Base-by-base conservation (phyloP, 805 yeast genomes). In the Candida gorgasii region DNA sequence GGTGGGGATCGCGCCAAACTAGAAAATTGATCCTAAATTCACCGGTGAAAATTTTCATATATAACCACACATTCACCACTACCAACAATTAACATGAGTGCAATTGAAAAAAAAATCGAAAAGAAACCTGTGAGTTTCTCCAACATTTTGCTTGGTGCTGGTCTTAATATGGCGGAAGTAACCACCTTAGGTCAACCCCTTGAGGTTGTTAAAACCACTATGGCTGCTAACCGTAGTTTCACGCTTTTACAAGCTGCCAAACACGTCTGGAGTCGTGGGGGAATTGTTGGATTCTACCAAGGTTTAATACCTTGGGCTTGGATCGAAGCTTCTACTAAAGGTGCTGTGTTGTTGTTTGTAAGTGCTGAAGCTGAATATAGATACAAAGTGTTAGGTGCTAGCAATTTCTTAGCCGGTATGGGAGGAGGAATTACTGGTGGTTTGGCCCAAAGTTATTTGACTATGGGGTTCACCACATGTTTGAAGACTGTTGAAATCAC, bases 271-370 rank as follows among this genome's bases (percentile, higher is more conserved):
- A 76, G 93, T 12, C 81, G 99, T 58, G 99, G 99, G 51, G 99
- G 99, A 40, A 56, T 84, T 13, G 61, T 79, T 20, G 99, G 98
- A 0, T 93, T 90, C 70, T 93, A 90, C 69, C 99, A 93, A 66
- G 99, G 99, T 23, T 75, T 93, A 61, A 90, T 92, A 51, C 99
- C 99, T 36, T 93, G 99, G 99, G 99, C 98, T 5, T 90, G 98
- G 97, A 86, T 93, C 54, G 99, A 92, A 67, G 99, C 97, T 8
- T 86, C 96, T n/a, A 93, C 99, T 27, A 93, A 93, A 65, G 99
- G 99, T 63, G 97, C 98, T 4, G 96, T 90, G 6, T 73, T 93
- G 43, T 74, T 93, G 53, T 93, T 93, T 57, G 97, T 89, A 24
- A 84, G 96, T 35, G 82, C 95, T 35, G 98, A 93, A 62, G 86